These are phyloP conservation scores for Aleurites moluccanus DNA, from an alignment of 441 rosid genomes.

Conservation along the genomic window DNA sequence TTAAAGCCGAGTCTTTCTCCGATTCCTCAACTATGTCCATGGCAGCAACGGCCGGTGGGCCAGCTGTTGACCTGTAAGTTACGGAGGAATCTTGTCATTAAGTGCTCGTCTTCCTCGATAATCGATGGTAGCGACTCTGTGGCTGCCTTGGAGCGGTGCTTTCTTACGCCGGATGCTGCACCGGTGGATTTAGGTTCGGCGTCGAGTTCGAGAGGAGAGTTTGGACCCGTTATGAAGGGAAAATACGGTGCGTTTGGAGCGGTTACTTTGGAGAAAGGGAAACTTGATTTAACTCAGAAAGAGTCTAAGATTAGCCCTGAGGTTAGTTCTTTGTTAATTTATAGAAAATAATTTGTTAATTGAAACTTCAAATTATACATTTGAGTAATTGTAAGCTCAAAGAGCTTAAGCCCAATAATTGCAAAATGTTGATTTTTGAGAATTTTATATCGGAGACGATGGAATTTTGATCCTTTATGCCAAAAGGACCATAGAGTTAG, in stretches of 20 bases:
- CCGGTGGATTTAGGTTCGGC: conserved; percentile 32
- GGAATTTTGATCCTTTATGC: background rate
- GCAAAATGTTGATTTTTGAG: too few relatives aligned
- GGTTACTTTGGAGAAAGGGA: conserved; percentile 87
- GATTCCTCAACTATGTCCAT: conserved; percentile 36
- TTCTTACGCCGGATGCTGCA: conserved; percentile 35
- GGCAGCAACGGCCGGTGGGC: conserved; percentile 20
- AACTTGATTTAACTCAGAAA: conserved; percentile 69
- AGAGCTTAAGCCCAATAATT: background rate
- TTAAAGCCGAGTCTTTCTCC: conserved; percentile 44
- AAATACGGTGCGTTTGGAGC: conserved; percentile 72
- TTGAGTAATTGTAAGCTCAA: background rate
- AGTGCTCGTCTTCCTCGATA: conserved; percentile 41
- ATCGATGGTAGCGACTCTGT: conserved; percentile 41
- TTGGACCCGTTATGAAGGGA: conserved; percentile 74
- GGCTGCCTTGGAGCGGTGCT: conserved; percentile 60
- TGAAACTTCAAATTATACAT: background rate
- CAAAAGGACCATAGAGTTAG: too few relatives aligned
- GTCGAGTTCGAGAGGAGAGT: conserved; percentile 32
- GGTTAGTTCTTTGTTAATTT: conserved; percentile 36
- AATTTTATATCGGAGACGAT: too few relatives aligned
- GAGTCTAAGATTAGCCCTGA: conserved; percentile 61
- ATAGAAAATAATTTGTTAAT: background rate
- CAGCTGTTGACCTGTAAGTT: conserved; percentile 27
- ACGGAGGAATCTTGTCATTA: conserved; percentile 33